A percentile compares a stretch with the other conserved stretches of the same genome.
phyloP scores from a whole-genome alignment of 2,329 filamentous ascomycete species.

The Lachnellula arida region DNA sequence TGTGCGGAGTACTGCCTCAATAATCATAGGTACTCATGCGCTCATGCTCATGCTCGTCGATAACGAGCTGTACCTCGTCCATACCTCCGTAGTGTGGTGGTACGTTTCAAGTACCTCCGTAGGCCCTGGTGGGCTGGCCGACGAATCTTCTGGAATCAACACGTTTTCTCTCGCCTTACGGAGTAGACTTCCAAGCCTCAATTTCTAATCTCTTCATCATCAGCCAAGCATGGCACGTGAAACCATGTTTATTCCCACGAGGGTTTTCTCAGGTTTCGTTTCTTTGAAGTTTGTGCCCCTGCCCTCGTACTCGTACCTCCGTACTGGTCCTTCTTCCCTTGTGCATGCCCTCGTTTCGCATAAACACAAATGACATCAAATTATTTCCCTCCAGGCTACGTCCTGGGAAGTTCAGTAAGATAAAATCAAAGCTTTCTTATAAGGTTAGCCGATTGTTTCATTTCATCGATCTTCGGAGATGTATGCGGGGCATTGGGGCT shows the following conservation, averaged over 20 bases:
- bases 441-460: too few species aligned
- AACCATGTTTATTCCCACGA: not conserved
- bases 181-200: not conserved
- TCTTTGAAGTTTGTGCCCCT: not conserved
- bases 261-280: not conserved
- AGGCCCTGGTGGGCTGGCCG: too few species aligned
- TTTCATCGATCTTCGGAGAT: too few species aligned
- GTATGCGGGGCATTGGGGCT: too few species aligned
- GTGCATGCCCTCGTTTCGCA: not conserved
- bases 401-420: not conserved
- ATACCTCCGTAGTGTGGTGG: too few species aligned
- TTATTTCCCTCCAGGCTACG: not conserved
- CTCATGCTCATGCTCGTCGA: not conserved
- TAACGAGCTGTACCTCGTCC: too few species aligned
- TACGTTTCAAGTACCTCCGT: too few species aligned
- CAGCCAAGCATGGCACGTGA: not conserved
- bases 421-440: not conserved
- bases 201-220: not conserved
- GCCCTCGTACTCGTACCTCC: not conserved
- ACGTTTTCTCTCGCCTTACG: not conserved
- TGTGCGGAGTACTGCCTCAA: not conserved
- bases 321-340: not conserved
- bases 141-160: too few species aligned
- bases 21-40: too few species aligned
- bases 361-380: not conserved